Percentiles rank a stretch among this genome's conserved stretches.
These are phyloP conservation scores for Canavalia ensiformis DNA, from an alignment of 306 rosid genomes.

Conservation along the genomic window DNA sequence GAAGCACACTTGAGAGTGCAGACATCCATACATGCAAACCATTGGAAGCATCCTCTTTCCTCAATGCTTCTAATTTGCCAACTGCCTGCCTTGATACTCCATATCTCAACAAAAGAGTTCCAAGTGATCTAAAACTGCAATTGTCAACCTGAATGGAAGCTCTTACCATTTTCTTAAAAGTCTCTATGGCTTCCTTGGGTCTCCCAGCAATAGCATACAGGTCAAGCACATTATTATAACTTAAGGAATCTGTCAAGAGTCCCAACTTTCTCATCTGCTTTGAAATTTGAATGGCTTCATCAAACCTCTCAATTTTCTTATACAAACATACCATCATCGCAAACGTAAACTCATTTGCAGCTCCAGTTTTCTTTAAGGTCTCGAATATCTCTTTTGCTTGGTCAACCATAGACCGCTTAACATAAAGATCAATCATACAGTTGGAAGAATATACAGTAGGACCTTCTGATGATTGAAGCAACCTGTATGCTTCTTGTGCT, in stretches of 20 bases:
- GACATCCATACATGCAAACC: conserved; percentile 83
- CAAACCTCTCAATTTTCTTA: conserved; percentile 72
- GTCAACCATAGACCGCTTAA: conserved; percentile 73
- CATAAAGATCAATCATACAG: conserved; percentile 87
- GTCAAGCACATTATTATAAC: conserved; percentile 76
- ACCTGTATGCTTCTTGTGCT: conserved; percentile 77
- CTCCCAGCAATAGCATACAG: conserved; percentile 80
- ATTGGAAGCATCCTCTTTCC: conserved; percentile 59
- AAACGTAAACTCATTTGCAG: conserved; percentile 85
- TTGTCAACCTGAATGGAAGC: conserved; percentile 65
- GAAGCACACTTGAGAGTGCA: conserved; percentile 71
- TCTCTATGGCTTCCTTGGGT: conserved; percentile 69
- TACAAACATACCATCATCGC: conserved; percentile 89
- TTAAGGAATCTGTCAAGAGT: conserved; percentile 66
- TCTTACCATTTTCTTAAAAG: conserved; percentile 68
- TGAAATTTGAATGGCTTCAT: conserved; percentile 76
- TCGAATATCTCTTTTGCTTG: conserved; percentile 78
- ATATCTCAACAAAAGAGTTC: conserved; percentile 68
- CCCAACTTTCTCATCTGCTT: conserved; percentile 72
- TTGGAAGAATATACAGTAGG: conserved; percentile 77
- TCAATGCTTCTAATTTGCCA: conserved; percentile 64
- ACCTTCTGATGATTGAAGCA: conserved; percentile 74
- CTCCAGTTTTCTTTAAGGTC: conserved; percentile 63
- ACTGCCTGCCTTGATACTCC: conserved; percentile 83
- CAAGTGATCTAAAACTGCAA: conserved; percentile 73